Conservation (phyloP, 2,329 filamentous ascomycete genomes). For the Fusarium sp. region DNA sequence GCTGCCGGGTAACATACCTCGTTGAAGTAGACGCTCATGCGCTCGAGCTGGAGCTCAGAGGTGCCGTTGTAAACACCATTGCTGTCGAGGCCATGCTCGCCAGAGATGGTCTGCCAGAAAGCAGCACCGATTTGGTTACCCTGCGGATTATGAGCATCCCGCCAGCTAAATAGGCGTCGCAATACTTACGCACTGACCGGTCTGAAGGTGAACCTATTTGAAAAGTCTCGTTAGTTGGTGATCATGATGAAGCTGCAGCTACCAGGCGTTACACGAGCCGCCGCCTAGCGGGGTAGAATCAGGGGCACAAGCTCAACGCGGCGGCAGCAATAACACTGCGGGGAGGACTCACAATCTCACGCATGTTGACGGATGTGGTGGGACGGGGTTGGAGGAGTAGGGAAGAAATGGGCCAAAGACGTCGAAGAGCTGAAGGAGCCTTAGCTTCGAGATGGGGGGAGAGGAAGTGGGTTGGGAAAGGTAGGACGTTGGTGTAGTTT, state of each 20-base stretch:
- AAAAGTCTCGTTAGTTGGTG: conserved; percentile 65
- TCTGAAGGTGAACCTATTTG: conserved; percentile 97
- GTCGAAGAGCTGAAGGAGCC: conserved; percentile 49
- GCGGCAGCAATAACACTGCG: conserved; percentile 11
- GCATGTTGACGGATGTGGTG: conserved; percentile 63
- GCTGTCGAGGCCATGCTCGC: conserved; percentile 96
- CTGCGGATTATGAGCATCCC: conserved; percentile 64
- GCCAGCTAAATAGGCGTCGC: conserved; percentile 18
- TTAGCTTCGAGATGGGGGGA: conserved; percentile 49
- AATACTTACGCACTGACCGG: conserved; percentile 92
- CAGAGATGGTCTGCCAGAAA: conserved; percentile 94
- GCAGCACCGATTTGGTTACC: conserved; percentile 99
- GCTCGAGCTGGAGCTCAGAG: conserved; percentile 98
- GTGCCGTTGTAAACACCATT: conserved; percentile 99
- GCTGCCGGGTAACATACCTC: conserved; percentile 57
- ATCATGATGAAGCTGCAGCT: conserved; percentile 43
- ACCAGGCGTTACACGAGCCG: conserved; percentile 25
- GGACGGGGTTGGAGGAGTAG: conserved; percentile 42
- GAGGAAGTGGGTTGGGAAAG: conserved; percentile 45
- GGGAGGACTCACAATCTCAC: conserved; percentile 72
- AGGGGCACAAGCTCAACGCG: conserved; percentile 43
- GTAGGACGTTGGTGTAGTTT: conserved; percentile 41
- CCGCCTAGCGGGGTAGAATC: conserved; percentile 53
- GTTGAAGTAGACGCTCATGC: conserved; percentile 99
- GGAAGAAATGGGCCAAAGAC: conserved; percentile 39